Evolutionary conservation across 257 asterid genomes (phyloP), one percentile per base, ranked within the genome.

Genomic region (Solanum clarkiae): DNA sequence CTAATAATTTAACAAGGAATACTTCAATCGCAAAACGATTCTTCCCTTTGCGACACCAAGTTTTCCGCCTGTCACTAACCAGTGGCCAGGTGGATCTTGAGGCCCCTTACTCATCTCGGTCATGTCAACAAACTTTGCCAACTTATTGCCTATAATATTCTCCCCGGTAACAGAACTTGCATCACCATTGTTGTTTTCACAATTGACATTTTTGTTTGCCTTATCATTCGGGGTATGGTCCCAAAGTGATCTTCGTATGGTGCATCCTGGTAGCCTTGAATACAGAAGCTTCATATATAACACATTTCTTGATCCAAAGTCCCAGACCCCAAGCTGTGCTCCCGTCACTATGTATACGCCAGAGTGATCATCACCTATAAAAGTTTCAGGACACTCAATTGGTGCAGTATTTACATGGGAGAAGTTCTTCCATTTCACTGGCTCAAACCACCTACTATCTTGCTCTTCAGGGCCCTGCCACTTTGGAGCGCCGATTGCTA

Each of bases 391-490:
- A 84, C 91, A 88, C 90, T 95, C 97, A 4, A 95, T 88, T 12
- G 98, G 98, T 32, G 98, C 95, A 4, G 95, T 93, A 92, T 95
- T 93, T 63, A 93, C 92, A 65, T 95, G 97, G 40, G 97, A 93
- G 57, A 93, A 95, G 54, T 93, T 95, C 86, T 93, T 95, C 97
- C 97, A 95, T 60, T 95, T 95, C 84, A 95, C 93, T 0, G 95
- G 95, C 90, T 95, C 97, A 57, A 95, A 93, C 98, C 97, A 95
- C 85, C 97, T 68, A 88, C 97, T 93, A 89, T 95, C 97, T 87
- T 95, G 98, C 84, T 95, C 98, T 84, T 95, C 95, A 0, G 98
- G 97, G 4, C 98, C 98, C 87, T 92, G 98, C 98, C 98, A 93
- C 87, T 91, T 95, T 10, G 97, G 98, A 82, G 98, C 97, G 70